Conservation (phyloP, 805 yeast species). For the Candida argentea region DNA sequence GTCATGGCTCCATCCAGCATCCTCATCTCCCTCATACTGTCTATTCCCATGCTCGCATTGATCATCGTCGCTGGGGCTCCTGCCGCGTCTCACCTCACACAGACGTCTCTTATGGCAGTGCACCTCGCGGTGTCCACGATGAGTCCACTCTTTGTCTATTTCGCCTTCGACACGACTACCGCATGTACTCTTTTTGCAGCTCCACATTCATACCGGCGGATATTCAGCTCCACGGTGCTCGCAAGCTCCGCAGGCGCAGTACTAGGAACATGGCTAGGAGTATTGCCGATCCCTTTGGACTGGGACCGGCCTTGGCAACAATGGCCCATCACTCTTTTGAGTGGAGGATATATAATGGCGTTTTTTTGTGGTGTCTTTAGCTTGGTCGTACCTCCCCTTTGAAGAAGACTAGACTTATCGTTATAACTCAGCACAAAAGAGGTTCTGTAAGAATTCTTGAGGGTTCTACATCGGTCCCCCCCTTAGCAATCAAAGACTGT, state of each 20-base stretch:
- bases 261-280: conserved; percentile 87
- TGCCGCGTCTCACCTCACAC: conserved; percentile 36
- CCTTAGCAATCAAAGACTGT: too few species aligned
- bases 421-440: too few species aligned
- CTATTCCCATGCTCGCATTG: conserved; percentile 27
- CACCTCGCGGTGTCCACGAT: conserved; percentile 53
- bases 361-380: conserved; percentile 40
- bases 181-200: conserved; percentile 12
- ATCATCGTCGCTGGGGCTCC: conserved; percentile 79
- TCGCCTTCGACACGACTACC: conserved; percentile 40
- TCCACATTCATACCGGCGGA: conserved; percentile 18
- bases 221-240: conserved; percentile 19
- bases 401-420: conserved; percentile 1
- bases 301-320: conserved; percentile 98
- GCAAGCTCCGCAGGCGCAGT: conserved; percentile 16
- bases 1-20: too few species aligned
- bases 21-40: conserved; percentile 21
- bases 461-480: too few species aligned
- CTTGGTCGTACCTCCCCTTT: neutral
- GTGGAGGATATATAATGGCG: conserved; percentile 72
- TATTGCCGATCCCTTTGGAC: conserved; percentile 86
- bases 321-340: conserved; percentile 85
- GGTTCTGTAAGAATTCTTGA: too few species aligned
- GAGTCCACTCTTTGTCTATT: conserved; percentile 53
- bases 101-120: conserved; percentile 50